Percentiles rank a stretch among this genome's conserved stretches.
These are phyloP conservation scores for Alternaria brassicae DNA, from an alignment of 2,329 filamentous ascomycete species.

Conservation along the genomic window DNA sequence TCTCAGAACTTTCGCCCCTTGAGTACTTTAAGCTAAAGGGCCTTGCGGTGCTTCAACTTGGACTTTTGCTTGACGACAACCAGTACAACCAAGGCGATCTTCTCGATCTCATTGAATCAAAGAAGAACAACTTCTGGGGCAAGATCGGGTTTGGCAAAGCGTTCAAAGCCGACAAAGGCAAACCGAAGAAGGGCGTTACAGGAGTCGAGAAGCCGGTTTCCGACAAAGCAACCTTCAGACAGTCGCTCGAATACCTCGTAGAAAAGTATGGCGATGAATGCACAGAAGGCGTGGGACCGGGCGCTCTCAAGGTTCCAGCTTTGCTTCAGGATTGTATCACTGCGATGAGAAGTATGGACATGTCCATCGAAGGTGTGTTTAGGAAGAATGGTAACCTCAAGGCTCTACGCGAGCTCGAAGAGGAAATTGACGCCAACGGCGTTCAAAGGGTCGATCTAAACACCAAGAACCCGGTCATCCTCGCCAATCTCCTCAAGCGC, in stretches of 20 bases:
- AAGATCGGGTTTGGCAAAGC: slow-evolving; percentile 97
- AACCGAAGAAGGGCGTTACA: slow-evolving; percentile 76
- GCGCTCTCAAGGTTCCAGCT: slow-evolving; percentile 87
- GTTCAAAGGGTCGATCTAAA: slow-evolving; percentile 85
- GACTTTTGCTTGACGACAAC: slow-evolving; percentile 86
- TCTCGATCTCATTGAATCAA: slow-evolving; percentile 88
- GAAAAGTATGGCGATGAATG: slow-evolving; percentile 95
- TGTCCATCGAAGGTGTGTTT: slow-evolving; percentile 98
- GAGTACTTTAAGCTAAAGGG: slow-evolving; percentile 98
- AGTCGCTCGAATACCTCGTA: slow-evolving; percentile 84
- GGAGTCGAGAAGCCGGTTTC: slow-evolving; percentile 46
- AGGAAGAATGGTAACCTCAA: slow-evolving; percentile 99
- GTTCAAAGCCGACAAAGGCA: slow-evolving; percentile 59
- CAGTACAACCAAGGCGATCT: slow-evolving; percentile 95
- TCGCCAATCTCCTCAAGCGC: slow-evolving; percentile 92
- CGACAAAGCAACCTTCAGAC: slow-evolving; percentile 85
- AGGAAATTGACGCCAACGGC: slow-evolving; percentile 84
- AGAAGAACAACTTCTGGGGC: slow-evolving; percentile 96
- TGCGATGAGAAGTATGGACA: slow-evolving; percentile 98
- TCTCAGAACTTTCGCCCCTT: slow-evolving; percentile 91
- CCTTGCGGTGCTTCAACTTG: slow-evolving; percentile 92
- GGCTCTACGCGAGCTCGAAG: slow-evolving; percentile 83
- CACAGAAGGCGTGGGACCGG: slow-evolving; percentile 95
- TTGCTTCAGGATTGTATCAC: slow-evolving; percentile 93
- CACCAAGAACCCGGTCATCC: slow-evolving; percentile 88